A percentile compares a stretch with the other conserved stretches of the same genome.
Conservation (phyloP, 371 early-diverging fungal species). For the Funneliformis caledonium region DNA sequence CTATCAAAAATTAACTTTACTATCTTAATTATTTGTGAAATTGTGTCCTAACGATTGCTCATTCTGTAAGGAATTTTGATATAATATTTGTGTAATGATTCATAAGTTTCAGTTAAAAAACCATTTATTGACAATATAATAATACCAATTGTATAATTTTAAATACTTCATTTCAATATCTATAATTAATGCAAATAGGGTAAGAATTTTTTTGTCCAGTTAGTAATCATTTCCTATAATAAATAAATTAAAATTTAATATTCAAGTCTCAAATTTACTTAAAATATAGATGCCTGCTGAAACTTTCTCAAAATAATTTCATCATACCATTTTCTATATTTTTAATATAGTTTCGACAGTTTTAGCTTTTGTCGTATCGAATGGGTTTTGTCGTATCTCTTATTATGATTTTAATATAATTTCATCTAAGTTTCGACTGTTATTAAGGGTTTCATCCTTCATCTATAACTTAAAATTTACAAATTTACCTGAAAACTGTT, state of each 20-base stretch:
- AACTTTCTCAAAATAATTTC: no score
- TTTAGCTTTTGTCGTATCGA: no score
- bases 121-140: background rate
- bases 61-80: background rate
- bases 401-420: no score
- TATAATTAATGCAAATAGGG: background rate
- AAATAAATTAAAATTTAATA: no score
- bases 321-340: no score
- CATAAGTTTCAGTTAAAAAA: conserved; percentile 14
- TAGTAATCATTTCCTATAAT: background rate
- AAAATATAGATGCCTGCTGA: no score
- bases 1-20: background rate
- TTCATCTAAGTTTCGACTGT: no score
- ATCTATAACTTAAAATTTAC: no score
- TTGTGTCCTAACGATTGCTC: background rate
- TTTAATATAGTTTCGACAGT: no score
- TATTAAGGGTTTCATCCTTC: no score
- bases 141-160: background rate
- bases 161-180: background rate
- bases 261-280: no score
- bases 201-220: background rate
- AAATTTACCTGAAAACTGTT: background rate
- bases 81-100: conserved; percentile 7
- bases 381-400: no score
- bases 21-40: background rate